These are phyloP conservation scores for Alternaria postmessia DNA, from an alignment of 2,329 filamentous ascomycete genomes.

Conservation along the genomic window DNA sequence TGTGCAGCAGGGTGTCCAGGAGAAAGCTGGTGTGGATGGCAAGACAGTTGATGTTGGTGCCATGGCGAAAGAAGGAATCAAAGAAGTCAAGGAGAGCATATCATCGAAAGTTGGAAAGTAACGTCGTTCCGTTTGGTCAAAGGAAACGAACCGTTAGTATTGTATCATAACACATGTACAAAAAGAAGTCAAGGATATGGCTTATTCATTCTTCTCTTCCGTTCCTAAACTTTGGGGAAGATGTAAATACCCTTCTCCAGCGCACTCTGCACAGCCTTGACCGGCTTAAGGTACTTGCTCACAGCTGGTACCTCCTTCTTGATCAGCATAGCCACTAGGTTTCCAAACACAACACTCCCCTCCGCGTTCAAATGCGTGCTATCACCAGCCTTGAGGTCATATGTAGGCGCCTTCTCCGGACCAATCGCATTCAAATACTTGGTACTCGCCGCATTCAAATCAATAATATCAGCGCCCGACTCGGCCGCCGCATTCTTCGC, in stretches of 20 bases:
- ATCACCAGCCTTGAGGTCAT: conserved; percentile 53
- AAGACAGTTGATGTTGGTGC: conserved; percentile 38
- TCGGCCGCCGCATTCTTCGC: conserved; percentile 57
- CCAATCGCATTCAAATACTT: conserved; percentile 63
- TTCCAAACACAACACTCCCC: conserved; percentile 37
- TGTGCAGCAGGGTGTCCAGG: conserved; percentile 16
- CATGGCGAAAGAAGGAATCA: conserved; percentile 31
- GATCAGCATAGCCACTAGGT: conserved; percentile 28
- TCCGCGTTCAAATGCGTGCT: conserved; percentile 32
- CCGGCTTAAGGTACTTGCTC: conserved; percentile 24
- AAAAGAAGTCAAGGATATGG: neutral
- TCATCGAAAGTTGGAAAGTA: neutral
- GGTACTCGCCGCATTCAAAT: conserved; percentile 61
- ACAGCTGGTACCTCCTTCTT: conserved; percentile 16
- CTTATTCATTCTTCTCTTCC: neutral
- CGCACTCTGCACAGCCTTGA: conserved; percentile 17
- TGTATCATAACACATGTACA: neutral
- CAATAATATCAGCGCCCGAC: conserved; percentile 53
- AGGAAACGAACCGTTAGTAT: neutral
- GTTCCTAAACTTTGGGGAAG: conserved; percentile 11
- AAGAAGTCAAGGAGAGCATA: conserved; percentile 17
- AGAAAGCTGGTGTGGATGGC: conserved; percentile 16
- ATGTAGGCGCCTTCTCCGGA: conserved; percentile 54
- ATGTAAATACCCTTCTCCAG: conserved; percentile 24
- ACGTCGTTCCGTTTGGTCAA: neutral